Conservation (phyloP, 306 rosid species). For the Cucurbita moschata region DNA sequence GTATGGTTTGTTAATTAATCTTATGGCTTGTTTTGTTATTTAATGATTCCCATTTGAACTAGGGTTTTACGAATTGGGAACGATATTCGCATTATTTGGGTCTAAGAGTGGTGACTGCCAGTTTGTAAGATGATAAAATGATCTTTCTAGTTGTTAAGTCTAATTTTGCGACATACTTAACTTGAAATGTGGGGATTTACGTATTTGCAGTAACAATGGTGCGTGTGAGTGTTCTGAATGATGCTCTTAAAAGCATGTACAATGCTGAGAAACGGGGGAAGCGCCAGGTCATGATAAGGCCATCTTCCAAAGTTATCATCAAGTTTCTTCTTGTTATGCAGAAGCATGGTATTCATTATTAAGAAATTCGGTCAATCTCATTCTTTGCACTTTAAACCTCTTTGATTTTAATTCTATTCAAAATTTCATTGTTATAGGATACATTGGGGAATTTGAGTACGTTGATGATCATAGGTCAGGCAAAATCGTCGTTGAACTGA, state of each 20-base stretch:
- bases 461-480: slow-evolving; percentile 58
- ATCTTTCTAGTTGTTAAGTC: background rate
- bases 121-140: background rate
- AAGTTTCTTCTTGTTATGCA: slow-evolving; percentile 32
- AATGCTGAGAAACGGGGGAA: slow-evolving; percentile 31
- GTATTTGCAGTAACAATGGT: slow-evolving; percentile 17
- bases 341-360: slow-evolving; percentile 33
- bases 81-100: background rate
- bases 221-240: slow-evolving; percentile 27
- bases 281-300: slow-evolving; percentile 33
- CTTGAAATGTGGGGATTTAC: background rate
- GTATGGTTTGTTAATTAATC: too few relatives aligned
- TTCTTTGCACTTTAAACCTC: background rate
- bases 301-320: slow-evolving; percentile 27
- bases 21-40: too few relatives aligned
- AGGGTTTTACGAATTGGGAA: too few relatives aligned
- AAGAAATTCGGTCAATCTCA: background rate
- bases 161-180: background rate
- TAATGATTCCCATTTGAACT: too few relatives aligned
- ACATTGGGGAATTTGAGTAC: slow-evolving; percentile 50
- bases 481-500: slow-evolving; percentile 50
- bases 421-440: slow-evolving; percentile 17
- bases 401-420: background rate
- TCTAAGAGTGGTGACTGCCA: background rate
- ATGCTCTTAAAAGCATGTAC: slow-evolving; percentile 32